Percentiles rank a stretch among this genome's conserved stretches.
These are phyloP conservation scores for Porphyrellus cyaneotinctus DNA, from an alignment of 768 basidiomycete genomes.

Conservation along the genomic window DNA sequence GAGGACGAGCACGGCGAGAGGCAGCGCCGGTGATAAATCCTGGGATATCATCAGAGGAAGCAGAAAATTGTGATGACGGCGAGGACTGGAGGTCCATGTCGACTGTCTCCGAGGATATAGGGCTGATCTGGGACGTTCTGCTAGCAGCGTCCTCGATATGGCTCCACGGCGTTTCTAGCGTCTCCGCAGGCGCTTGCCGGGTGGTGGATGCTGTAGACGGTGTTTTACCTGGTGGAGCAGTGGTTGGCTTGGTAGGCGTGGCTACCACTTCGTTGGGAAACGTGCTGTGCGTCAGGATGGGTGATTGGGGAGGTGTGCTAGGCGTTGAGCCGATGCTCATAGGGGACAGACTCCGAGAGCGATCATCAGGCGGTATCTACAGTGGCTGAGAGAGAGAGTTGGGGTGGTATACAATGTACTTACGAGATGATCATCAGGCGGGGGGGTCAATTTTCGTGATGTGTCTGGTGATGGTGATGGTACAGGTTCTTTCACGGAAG, in stretches of 20 bases:
- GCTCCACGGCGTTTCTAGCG: constrained; percentile 13
- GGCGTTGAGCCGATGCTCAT: constrained; percentile 57
- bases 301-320: constrained; percentile 34
- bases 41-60: constrained; percentile 29
- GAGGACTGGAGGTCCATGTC: constrained; percentile 35
- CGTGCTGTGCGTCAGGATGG: constrained; percentile 2
- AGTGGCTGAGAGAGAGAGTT: constrained; percentile 21
- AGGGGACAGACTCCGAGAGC: constrained; percentile 50
- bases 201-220: constrained; percentile 11
- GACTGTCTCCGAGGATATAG: constrained; percentile 32
- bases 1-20: constrained; percentile 25
- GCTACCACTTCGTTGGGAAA: neutral
- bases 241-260: constrained; percentile 7
- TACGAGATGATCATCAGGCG: constrained; percentile 20
- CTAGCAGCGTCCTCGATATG: constrained; percentile 27
- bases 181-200: constrained; percentile 18
- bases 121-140: constrained; percentile 27
- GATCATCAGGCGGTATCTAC: constrained; percentile 30
- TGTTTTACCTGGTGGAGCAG: constrained; percentile 6
- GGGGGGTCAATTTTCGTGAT: constrained; percentile 14
- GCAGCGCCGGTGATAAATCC: constrained; percentile 32
- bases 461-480: neutral
- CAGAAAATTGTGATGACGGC: constrained; percentile 25
- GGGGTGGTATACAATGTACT: constrained; percentile 9
- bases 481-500: constrained; percentile 9